phyloP scores from a whole-genome alignment of 2,329 filamentous ascomycete species.

The Aspergillus tanneri region DNA sequence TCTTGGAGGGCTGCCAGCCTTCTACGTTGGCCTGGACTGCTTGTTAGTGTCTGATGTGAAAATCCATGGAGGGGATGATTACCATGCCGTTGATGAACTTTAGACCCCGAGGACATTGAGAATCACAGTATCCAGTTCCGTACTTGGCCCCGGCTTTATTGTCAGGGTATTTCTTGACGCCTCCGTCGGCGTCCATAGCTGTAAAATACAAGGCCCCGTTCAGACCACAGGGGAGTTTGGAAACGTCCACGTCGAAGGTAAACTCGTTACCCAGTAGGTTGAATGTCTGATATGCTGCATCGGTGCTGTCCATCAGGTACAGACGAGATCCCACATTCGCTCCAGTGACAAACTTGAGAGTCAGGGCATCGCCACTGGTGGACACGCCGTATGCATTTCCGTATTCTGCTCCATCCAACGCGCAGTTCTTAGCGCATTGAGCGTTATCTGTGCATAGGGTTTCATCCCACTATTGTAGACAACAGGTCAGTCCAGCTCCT shows the following conservation, averaged over 20 bases:
- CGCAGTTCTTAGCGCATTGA: slow-evolving; percentile 56
- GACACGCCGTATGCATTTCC: slow-evolving; percentile 52
- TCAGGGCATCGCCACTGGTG: slow-evolving; percentile 49
- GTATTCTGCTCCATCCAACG: slow-evolving; percentile 58
- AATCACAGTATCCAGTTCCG: slow-evolving; percentile 64
- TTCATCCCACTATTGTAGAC: slow-evolving; percentile 40
- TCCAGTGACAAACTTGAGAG: slow-evolving; percentile 49
- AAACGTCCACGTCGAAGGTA: slow-evolving; percentile 70
- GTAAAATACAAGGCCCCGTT: slow-evolving; percentile 69
- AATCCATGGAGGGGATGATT: not conserved
- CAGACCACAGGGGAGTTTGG: slow-evolving; percentile 64
- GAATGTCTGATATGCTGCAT: slow-evolving; percentile 64
- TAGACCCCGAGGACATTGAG: slow-evolving; percentile 54
- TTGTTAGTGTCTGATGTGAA: slow-evolving; percentile 5
- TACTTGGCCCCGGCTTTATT: slow-evolving; percentile 60
- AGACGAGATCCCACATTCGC: slow-evolving; percentile 53
- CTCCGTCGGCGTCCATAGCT: slow-evolving; percentile 61
- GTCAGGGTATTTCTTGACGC: slow-evolving; percentile 48
- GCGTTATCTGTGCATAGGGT: slow-evolving; percentile 50
- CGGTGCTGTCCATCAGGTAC: slow-evolving; percentile 60
- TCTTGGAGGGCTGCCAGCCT: slow-evolving; percentile 51
- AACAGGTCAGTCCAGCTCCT: not conserved
- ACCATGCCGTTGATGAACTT: slow-evolving; percentile 44
- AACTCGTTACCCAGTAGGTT: slow-evolving; percentile 65
- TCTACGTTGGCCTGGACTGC: slow-evolving; percentile 51